A percentile compares a stretch with the other conserved stretches of the same genome.
Evolutionary conservation across 225 moss, liverwort and hornwort species (phyloP).

Genomic region (Pleurozium schreberi): DNA sequence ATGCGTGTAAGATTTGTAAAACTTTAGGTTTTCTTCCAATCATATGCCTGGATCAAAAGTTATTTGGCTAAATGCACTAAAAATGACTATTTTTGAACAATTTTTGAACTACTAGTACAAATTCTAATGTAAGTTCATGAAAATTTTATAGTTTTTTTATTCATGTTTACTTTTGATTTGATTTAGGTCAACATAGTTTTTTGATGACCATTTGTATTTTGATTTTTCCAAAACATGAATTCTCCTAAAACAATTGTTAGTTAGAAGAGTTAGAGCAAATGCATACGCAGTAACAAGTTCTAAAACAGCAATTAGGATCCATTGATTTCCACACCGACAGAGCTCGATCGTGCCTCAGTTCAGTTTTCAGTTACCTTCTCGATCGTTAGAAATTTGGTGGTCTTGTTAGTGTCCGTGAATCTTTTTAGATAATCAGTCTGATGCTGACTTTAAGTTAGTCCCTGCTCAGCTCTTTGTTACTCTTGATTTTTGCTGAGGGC

Average conservation of each 20-base stretch:
- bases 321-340: not conserved
- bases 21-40: too few relatives aligned
- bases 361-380: not conserved
- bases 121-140: not conserved
- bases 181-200: not conserved
- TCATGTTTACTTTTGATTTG: not conserved
- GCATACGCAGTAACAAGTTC: too few relatives aligned
- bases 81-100: not conserved
- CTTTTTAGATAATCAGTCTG: not conserved
- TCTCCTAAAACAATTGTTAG: too few relatives aligned
- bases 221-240: not conserved
- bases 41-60: too few relatives aligned
- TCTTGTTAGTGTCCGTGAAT: not conserved
- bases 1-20: not conserved
- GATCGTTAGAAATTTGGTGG: too few relatives aligned
- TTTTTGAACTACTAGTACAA: not conserved
- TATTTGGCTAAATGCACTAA: too few relatives aligned
- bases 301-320: too few relatives aligned
- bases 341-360: not conserved
- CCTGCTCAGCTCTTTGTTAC: not conserved
- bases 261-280: too few relatives aligned
- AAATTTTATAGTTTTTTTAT: not conserved
- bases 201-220: accelerated
- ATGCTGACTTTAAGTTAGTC: not conserved
- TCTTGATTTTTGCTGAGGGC: too few relatives aligned